These are phyloP conservation scores for Neonectria sp. DNA, from an alignment of 2,329 filamentous ascomycete species.

Conservation along the genomic window DNA sequence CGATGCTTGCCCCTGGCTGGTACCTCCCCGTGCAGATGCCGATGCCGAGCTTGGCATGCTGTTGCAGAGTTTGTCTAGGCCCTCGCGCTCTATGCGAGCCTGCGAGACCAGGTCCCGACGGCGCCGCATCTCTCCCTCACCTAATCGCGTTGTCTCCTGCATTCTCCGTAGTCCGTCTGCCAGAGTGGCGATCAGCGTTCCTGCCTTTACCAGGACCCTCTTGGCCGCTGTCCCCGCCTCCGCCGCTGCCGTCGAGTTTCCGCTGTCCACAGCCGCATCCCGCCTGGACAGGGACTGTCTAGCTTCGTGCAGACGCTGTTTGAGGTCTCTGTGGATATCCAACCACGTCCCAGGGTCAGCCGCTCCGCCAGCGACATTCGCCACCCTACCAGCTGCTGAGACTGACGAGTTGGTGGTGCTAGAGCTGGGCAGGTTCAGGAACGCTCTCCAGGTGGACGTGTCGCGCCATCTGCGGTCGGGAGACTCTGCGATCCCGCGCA, in stretches of 20 bases:
- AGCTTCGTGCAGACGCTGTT: constrained; percentile 74
- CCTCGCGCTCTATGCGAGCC: constrained; percentile 81
- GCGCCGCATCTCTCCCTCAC: constrained; percentile 82
- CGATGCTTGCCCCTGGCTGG: constrained; percentile 65
- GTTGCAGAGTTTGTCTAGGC: constrained; percentile 80
- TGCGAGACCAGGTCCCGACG: constrained; percentile 79
- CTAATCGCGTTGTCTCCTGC: constrained; percentile 69
- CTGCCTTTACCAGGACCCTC: constrained; percentile 78
- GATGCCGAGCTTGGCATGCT: constrained; percentile 58
- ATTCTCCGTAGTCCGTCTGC: constrained; percentile 75
- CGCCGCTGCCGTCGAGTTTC: constrained; percentile 60
- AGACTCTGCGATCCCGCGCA: constrained; percentile 79
- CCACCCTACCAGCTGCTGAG: constrained; percentile 61
- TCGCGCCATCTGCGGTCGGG: constrained; percentile 85
- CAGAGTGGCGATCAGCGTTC: constrained; percentile 73
- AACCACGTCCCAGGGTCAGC: constrained; percentile 80
- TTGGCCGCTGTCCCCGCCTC: constrained; percentile 84
- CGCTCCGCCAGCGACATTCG: constrained; percentile 58
- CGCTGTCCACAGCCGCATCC: constrained; percentile 66
- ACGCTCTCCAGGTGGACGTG: constrained; percentile 79
- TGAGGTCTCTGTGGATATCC: constrained; percentile 82
- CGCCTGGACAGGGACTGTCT: constrained; percentile 78
- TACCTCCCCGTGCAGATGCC: constrained; percentile 55
- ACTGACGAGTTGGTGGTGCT: constrained; percentile 65
- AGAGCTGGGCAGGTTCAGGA: constrained; percentile 77